Base-by-base conservation (phyloP, 2,329 filamentous ascomycete species). In the Rachicladosporium sp. region DNA sequence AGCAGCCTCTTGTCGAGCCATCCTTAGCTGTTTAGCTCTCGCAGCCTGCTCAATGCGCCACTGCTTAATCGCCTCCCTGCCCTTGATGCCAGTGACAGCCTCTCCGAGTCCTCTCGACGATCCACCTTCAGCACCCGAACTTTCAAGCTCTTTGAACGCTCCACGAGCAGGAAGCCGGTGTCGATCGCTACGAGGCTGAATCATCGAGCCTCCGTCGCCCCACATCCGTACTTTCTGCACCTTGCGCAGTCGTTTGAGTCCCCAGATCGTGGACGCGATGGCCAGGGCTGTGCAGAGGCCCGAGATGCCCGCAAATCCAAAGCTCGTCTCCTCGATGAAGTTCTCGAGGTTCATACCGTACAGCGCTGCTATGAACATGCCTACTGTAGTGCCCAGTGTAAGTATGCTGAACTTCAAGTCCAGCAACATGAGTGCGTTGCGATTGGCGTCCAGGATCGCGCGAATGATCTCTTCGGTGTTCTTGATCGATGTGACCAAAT, bases 311-410 rank as follows among this genome's bases (percentile, higher is more conserved):
- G 71, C 72, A 59, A 98, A 96, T 8, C 89, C 91, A 61, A 85
- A 74, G 61, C 85, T 76, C 1, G 83, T 88, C 58, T 96, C 89
- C 66, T 98, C 91, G 52, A 96, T 86, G 62, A 95, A 96, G 64
- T 96, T 96, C 59, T 95, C 93, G 48, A 98, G 69, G 66, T 98
- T 98, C 88, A 96, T 96, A 52, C 91, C 91, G 70, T 96, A 98
- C n/a, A 98, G 77, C n/a, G 88, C 88, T 6, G 91, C 93, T 53
- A 95, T 74, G 57, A 96, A 93, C 36, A 91, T 95, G 40, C 91
- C 91, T 57, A 88, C 86, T 40, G 86, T 89, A 35, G 96, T 77
- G n/a, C 88, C 87, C 4, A 98, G 75, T 1, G 91, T 96, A 42
- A 87, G 85, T 44, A 98, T 88, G 57, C 83, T 91, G 66, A 96